Conservation (phyloP, 2,329 filamentous ascomycete genomes). For the Colletotrichum sp. region DNA sequence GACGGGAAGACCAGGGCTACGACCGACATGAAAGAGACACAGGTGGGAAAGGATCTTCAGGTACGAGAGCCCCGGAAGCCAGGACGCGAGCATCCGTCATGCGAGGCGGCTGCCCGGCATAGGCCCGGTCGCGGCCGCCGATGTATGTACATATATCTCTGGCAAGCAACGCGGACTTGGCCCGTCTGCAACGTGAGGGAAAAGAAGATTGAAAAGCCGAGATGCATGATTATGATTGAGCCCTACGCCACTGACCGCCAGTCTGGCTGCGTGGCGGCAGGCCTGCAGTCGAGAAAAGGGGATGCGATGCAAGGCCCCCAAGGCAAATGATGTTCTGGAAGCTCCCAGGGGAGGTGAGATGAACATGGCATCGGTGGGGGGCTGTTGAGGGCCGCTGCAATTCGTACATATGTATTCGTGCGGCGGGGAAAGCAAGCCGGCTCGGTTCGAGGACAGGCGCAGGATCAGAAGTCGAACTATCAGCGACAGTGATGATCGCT, state of each 20-base stretch:
- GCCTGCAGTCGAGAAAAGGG: neutral
- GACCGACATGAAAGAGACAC: neutral
- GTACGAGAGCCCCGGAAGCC: neutral
- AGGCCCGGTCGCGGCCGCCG: neutral
- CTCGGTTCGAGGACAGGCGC: neutral
- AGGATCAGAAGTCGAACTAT: neutral
- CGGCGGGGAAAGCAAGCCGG: neutral
- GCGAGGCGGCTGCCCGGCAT: neutral
- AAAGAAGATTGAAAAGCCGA: neutral
- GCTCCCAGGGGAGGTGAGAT: neutral
- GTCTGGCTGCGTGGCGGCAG: neutral
- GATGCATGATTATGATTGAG: neutral
- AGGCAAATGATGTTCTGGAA: neutral
- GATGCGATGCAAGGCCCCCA: neutral
- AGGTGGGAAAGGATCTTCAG: constrained; percentile 10
- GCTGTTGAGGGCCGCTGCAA: neutral
- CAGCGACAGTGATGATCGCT: neutral
- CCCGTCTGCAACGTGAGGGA: neutral
- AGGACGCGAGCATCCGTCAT: neutral
- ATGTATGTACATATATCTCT: neutral
- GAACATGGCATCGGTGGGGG: neutral
- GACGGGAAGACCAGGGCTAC: neutral
- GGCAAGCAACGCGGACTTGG: neutral
- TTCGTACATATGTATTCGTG: neutral
- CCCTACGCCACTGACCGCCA: neutral